These are phyloP conservation scores for Jaapia argillacea DNA, from an alignment of 768 basidiomycete genomes.

Conservation along the genomic window DNA sequence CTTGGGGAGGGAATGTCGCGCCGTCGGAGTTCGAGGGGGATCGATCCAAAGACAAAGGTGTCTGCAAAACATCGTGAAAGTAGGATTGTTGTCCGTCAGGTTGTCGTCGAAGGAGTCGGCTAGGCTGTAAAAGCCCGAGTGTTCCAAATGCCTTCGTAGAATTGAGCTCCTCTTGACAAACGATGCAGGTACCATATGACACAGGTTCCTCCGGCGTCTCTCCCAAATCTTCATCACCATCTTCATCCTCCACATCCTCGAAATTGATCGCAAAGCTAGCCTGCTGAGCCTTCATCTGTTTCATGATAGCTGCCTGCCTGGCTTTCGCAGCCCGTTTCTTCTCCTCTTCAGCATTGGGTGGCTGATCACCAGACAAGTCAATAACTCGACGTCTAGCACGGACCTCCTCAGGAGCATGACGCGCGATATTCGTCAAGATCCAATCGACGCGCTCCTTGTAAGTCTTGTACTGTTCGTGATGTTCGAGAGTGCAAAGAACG, in stretches of 20 bases:
- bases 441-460: constrained; percentile 67
- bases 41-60: constrained; percentile 60
- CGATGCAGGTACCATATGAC: constrained; percentile 90
- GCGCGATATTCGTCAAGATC: constrained; percentile 56
- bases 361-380: constrained; percentile 22
- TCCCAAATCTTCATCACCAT: constrained; percentile 55
- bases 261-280: constrained; percentile 76
- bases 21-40: constrained; percentile 15
- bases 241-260: constrained; percentile 58
- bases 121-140: constrained; percentile 82
- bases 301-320: constrained; percentile 90
- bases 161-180: constrained; percentile 92
- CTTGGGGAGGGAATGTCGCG: constrained; percentile 37
- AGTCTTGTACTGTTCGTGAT: constrained; percentile 62
- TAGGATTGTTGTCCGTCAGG: constrained; percentile 51
- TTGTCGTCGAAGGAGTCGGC: constrained; percentile 70
- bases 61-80: constrained; percentile 64
- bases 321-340: constrained; percentile 83
- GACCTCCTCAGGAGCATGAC: constrained; percentile 49
- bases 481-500: constrained; percentile 67
- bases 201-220: constrained; percentile 34
- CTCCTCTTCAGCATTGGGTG: constrained; percentile 48
- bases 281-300: constrained; percentile 91
- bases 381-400: constrained; percentile 33
- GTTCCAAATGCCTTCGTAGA: constrained; percentile 67